A percentile compares a stretch with the other conserved stretches of the same genome.
These are phyloP conservation scores for Canavalia gladiata DNA, from an alignment of 306 rosid species.

Conservation along the genomic window DNA sequence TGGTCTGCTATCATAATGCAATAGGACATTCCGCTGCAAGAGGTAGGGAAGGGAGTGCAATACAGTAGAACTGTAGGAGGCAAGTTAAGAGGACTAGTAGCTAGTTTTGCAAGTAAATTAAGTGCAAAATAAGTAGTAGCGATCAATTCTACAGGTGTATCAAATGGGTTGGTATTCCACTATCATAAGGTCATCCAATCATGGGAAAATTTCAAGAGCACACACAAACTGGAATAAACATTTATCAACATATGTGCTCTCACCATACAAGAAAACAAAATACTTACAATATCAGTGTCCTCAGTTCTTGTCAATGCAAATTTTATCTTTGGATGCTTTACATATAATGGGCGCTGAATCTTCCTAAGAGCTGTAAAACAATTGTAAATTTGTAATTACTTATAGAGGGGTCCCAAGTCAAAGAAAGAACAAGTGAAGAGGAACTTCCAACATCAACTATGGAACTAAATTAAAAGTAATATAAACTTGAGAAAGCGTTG, in stretches of 20 bases:
- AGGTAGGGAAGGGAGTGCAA: neutral
- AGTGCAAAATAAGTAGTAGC: neutral
- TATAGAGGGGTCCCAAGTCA: neutral
- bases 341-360: slow-evolving; percentile 83
- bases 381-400: neutral
- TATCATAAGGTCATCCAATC: slow-evolving; percentile 17
- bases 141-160: neutral
- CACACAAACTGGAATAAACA: slow-evolving; percentile 13
- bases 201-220: slow-evolving; percentile 12
- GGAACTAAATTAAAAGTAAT: slow-evolving; percentile 6
- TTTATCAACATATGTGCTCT: slow-evolving; percentile 2
- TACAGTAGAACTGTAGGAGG: neutral
- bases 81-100: neutral
- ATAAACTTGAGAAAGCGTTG: slow-evolving; percentile 7
- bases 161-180: neutral
- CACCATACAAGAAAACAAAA: slow-evolving; percentile 30
- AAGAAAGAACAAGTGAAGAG: slow-evolving; percentile 26
- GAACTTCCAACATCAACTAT: slow-evolving; percentile 7
- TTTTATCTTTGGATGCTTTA: slow-evolving; percentile 87
- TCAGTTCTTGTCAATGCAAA: slow-evolving; percentile 85
- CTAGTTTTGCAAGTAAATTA: slow-evolving; percentile 15
- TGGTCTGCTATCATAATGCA: neutral
- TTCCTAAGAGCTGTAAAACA: slow-evolving; percentile 70
- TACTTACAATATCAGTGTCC: slow-evolving; percentile 78
- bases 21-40: neutral